Base-by-base conservation (phyloP, 208 protist species). In the Leishmania gerbilli region DNA sequence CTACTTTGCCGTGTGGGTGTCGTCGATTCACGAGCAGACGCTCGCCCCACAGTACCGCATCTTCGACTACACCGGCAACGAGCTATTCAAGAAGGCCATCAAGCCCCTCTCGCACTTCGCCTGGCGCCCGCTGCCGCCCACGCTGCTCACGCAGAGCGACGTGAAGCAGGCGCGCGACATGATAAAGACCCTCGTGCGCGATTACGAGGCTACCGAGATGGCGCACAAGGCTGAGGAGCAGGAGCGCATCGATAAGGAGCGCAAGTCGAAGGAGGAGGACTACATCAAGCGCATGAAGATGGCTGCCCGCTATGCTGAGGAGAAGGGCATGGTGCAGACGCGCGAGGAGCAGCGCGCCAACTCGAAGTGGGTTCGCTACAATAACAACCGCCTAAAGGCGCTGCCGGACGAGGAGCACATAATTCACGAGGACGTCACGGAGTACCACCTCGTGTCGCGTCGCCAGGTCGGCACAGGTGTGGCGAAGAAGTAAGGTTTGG, bases 1-100 rank as follows among this genome's bases (percentile, higher is more conserved):
- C 77, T 98, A 90, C 88, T 95, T 94, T 78, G 93, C 93, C 40
- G 87, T 92, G 37, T 98, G 92, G 92, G 89, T 95, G 47, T 95
- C 95, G 1, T 88, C 88, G 24, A 84, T 96, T 62, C 87, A 90
- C 64, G 74, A 93, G 60, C 91, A 82, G 51, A 69, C 88, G 0
- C 84, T 90, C 71, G 83, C 89, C 17, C 79, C 89, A 65, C 90
- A 95, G 76, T 98, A 94, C 85, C 93, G 93, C 89, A 96, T 98
- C 78, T 98, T 91, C 72, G 90, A 96, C 80, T 84, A 90, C 79
- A 93, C 93, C 56, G 95, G 95, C 62, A 89, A 85, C 31, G 87
- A 95, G 84, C 80, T 96, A 27, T 88, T 91, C 77, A 72, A 89
- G 62, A 95, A 96, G 76, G 76, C 83, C 34, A 76, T 91, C 51